Evolutionary conservation across 2,329 filamentous ascomycete genomes (phyloP).

Genomic region (Stachybotrys echinatus): DNA sequence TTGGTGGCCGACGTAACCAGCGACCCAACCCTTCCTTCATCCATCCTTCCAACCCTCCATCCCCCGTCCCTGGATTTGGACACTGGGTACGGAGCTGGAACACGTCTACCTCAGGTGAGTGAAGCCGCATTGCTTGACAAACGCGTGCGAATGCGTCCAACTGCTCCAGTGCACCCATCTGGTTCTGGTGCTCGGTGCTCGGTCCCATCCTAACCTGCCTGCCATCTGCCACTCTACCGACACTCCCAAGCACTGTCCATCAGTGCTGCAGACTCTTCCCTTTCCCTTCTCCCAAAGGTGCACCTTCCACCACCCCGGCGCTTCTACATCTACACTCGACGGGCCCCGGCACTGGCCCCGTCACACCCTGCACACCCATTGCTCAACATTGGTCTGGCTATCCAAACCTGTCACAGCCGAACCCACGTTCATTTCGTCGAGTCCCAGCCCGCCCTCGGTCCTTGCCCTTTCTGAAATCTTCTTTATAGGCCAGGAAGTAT

Average conservation of each 20-base stretch:
- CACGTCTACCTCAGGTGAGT: not conserved
- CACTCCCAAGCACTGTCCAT: not conserved
- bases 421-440: not conserved
- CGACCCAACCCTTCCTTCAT: not conserved
- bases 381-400: not conserved
- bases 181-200: too few relatives aligned
- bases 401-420: not conserved
- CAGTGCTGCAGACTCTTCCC: not conserved
- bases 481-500: conserved; percentile 26
- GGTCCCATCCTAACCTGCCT: too few relatives aligned
- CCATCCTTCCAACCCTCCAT: not conserved
- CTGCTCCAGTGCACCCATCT: too few relatives aligned
- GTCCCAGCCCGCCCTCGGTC: not conserved
- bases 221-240: not conserved
- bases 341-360: not conserved
- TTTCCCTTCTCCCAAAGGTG: not conserved
- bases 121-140: not conserved
- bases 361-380: not conserved
- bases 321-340: not conserved
- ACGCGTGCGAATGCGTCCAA: not conserved
- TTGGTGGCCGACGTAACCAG: not conserved
- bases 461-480: conserved; percentile 20
- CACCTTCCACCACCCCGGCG: not conserved
- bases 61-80: not conserved
- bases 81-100: not conserved